phyloP scores from a whole-genome alignment of 495 filamentous ascomycete species.

The Patellaria atrata region DNA sequence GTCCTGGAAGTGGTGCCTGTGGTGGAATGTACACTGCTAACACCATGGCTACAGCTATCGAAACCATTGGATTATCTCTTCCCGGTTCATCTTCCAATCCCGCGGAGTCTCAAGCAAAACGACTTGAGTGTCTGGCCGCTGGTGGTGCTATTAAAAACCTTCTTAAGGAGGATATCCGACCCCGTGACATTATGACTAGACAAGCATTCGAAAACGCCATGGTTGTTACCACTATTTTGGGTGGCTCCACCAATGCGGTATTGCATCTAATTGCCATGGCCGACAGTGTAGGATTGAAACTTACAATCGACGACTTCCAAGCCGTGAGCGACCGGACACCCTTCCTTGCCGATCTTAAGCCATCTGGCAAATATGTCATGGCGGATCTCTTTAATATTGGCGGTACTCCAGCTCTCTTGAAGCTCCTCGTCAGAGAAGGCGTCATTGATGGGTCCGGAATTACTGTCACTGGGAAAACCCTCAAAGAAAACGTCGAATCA shows the following conservation, averaged over 20 bases:
- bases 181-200: constrained; percentile 78
- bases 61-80: constrained; percentile 89
- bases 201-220: constrained; percentile 95
- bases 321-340: constrained; percentile 78
- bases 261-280: constrained; percentile 95
- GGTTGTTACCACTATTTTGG: constrained; percentile 86
- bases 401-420: constrained; percentile 80
- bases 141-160: constrained; percentile 79
- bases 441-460: constrained; percentile 76
- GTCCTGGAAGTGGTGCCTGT: constrained; percentile 84
- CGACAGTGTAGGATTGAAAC: constrained; percentile 80
- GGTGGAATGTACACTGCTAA: constrained; percentile 99
- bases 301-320: constrained; percentile 97
- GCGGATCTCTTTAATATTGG: constrained; percentile 80
- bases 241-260: constrained; percentile 93
- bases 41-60: constrained; percentile 96
- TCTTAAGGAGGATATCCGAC: constrained; percentile 76
- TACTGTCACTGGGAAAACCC: constrained; percentile 88
- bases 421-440: constrained; percentile 81
- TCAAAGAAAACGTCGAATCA: constrained; percentile 77
- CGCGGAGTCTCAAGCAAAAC: constrained; percentile 74
- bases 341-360: constrained; percentile 92
- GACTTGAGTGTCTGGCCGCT: constrained; percentile 69
- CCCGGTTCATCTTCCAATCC: constrained; percentile 88
- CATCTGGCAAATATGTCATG: constrained; percentile 94